Percentiles rank a stretch among this genome's conserved stretches.
Conservation (phyloP, 176 grass and related monocot species). For the Elymus sibiricus region DNA sequence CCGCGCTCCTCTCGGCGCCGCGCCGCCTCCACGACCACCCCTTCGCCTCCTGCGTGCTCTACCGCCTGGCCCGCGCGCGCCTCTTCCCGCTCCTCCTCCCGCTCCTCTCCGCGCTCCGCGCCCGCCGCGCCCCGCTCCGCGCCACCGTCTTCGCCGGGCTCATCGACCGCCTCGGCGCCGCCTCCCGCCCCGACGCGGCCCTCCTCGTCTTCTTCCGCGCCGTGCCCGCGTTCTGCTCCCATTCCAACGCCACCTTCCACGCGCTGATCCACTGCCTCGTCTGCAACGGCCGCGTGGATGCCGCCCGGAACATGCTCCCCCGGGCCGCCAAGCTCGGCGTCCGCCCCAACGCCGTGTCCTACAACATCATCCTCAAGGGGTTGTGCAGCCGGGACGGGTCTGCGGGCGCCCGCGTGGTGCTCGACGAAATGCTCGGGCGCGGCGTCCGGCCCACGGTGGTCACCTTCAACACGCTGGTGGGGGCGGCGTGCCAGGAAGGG, state of each 20-base stretch:
- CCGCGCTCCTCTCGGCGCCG: slow-evolving; percentile 45
- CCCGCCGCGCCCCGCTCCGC: slow-evolving; percentile 46
- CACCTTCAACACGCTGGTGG: slow-evolving; percentile 81
- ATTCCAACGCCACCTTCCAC: slow-evolving; percentile 69
- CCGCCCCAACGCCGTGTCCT: slow-evolving; percentile 74
- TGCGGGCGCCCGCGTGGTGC: slow-evolving; percentile 32
- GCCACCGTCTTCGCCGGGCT: slow-evolving; percentile 50
- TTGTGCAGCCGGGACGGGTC: slow-evolving; percentile 41
- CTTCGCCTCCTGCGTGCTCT: slow-evolving; percentile 65
- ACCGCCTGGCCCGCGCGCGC: slow-evolving; percentile 59
- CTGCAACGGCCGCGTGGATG: slow-evolving; percentile 43
- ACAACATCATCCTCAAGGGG: slow-evolving; percentile 77
- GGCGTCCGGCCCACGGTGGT: slow-evolving; percentile 55
- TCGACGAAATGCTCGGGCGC: slow-evolving; percentile 80
- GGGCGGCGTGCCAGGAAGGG: slow-evolving; percentile 39
- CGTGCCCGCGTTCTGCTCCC: slow-evolving; percentile 57
- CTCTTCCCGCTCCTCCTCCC: slow-evolving; percentile 49
- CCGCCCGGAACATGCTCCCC: slow-evolving; percentile 43
- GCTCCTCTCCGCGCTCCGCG: slow-evolving; percentile 52
- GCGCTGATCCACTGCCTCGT: slow-evolving; percentile 58
- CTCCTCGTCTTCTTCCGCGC: slow-evolving; percentile 63
- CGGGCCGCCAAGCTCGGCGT: slow-evolving; percentile 51
- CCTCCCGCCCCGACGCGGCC: slow-evolving; percentile 50
- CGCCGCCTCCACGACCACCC: slow-evolving; percentile 58
- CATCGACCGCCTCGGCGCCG: slow-evolving; percentile 60